These are phyloP conservation scores for Fragaria nilgerrensis DNA, from an alignment of 306 rosid species.

Conservation along the genomic window DNA sequence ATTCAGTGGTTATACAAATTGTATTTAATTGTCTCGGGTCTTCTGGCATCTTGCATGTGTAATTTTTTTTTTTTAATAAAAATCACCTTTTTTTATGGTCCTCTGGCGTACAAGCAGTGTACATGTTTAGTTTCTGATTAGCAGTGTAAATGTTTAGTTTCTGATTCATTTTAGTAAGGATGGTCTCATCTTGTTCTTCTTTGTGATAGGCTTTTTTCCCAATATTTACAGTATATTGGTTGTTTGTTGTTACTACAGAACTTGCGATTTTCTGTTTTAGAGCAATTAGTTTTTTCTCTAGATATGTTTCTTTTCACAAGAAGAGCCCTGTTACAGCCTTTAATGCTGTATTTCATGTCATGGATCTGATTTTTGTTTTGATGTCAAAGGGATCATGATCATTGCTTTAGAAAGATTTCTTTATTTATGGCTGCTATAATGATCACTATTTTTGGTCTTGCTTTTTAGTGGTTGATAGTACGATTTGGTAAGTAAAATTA, in stretches of 20 bases:
- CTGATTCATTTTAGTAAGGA: neutral
- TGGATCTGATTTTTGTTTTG: conserved; percentile 19
- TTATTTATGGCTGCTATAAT: neutral
- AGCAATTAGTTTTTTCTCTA: neutral
- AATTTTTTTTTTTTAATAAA: neutral
- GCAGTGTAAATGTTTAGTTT: neutral
- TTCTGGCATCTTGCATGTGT: neutral
- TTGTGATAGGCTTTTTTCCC: neutral
- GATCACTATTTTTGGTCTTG: neutral
- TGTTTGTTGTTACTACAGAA: neutral
- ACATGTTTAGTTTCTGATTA: neutral
- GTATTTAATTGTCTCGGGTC: neutral
- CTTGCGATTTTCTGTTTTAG: neutral
- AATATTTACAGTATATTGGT: neutral
- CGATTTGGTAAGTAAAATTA: conserved; percentile 21
- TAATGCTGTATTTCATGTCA: neutral
- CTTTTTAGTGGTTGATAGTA: neutral
- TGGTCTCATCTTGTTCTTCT: neutral
- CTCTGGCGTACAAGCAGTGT: neutral
- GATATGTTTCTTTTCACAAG: neutral
- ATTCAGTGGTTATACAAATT: neutral
- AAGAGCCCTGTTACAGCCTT: neutral
- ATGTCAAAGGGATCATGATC: conserved; percentile 22
- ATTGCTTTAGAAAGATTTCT: neutral
- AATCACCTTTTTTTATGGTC: neutral